Evolutionary conservation across 164 flowering plant genomes (phyloP).

Genomic region (Magnolia kwangsiensis): DNA sequence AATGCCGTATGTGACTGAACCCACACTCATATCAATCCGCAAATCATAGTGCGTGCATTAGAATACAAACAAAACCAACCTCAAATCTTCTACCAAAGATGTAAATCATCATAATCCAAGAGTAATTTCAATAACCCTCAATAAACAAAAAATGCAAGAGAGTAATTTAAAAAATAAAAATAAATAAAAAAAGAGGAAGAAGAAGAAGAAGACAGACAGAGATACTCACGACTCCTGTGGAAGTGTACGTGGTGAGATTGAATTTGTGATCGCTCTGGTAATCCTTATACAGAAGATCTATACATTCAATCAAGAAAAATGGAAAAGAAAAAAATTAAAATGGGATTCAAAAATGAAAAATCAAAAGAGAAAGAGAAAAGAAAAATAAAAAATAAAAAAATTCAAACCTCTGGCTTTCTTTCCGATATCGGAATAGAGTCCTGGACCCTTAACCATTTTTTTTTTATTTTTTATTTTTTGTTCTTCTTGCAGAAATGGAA

Average conservation of each 20-base stretch:
- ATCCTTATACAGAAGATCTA: slow-evolving; percentile 92
- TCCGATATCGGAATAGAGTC: slow-evolving; percentile 82
- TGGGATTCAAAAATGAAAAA: background rate
- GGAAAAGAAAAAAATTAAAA: background rate
- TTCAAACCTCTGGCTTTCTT: slow-evolving; percentile 70
- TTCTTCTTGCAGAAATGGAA: background rate
- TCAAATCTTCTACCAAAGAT: no score
- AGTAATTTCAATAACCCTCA: no score
- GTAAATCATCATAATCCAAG: no score
- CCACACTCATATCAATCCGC: no score
- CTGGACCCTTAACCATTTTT: slow-evolving; percentile 76
- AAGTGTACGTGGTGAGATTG: slow-evolving; percentile 69
- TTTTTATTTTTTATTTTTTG: no score
- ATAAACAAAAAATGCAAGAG: no score
- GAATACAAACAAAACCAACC: no score
- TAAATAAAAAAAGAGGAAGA: background rate
- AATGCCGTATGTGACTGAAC: no score
- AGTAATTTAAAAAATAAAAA: background rate
- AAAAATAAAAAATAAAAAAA: background rate
- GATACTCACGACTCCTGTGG: slow-evolving; percentile 66
- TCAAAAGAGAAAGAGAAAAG: background rate
- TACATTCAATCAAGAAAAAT: background rate
- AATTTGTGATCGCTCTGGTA: slow-evolving; percentile 86
- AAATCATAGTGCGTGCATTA: no score
- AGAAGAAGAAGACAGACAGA: background rate